Percentiles rank a stretch among this genome's conserved stretches.
Conservation (phyloP, 495 filamentous ascomycete species). For the Ascodesmis nigricans region DNA sequence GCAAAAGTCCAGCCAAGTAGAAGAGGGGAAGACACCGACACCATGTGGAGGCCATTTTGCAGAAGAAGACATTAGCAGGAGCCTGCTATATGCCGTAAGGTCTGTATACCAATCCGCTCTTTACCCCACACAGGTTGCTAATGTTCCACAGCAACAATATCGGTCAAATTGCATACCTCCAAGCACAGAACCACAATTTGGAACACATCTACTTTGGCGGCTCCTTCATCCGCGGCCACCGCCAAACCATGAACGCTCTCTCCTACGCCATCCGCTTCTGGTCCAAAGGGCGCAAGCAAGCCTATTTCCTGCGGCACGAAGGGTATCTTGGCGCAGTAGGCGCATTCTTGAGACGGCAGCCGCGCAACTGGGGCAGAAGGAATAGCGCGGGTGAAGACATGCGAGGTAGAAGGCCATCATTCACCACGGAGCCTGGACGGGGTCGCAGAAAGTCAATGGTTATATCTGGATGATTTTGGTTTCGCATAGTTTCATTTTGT, state of each 20-base stretch:
- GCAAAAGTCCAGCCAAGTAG: too few relatives aligned
- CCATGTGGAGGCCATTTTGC: constrained; percentile 27
- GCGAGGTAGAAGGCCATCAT: neutral
- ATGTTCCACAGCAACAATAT: constrained; percentile 60
- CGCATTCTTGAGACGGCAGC: constrained; percentile 78
- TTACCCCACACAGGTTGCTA: constrained; percentile 9
- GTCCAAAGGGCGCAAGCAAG: constrained; percentile 81
- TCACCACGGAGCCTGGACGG: neutral
- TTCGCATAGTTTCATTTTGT: too few relatives aligned
- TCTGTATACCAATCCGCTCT: constrained; percentile 23
- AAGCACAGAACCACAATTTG: constrained; percentile 74
- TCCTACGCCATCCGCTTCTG: constrained; percentile 93
- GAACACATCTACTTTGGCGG: constrained; percentile 94
- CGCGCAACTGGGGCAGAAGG: constrained; percentile 73
- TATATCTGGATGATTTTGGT: too few relatives aligned
- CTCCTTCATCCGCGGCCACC: constrained; percentile 74
- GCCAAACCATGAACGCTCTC: constrained; percentile 91
- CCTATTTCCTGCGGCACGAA: constrained; percentile 88
- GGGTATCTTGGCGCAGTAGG: constrained; percentile 94
- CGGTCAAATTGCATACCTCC: constrained; percentile 87
- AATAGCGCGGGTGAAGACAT: constrained; percentile 40
- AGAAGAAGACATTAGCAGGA: constrained; percentile 44
- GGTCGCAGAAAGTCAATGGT: too few relatives aligned
- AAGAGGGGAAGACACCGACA: constrained; percentile 5
- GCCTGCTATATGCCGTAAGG: constrained; percentile 64